Conservation (phyloP, 768 basidiomycete species). For the Coprinopsis strossmayeri region DNA sequence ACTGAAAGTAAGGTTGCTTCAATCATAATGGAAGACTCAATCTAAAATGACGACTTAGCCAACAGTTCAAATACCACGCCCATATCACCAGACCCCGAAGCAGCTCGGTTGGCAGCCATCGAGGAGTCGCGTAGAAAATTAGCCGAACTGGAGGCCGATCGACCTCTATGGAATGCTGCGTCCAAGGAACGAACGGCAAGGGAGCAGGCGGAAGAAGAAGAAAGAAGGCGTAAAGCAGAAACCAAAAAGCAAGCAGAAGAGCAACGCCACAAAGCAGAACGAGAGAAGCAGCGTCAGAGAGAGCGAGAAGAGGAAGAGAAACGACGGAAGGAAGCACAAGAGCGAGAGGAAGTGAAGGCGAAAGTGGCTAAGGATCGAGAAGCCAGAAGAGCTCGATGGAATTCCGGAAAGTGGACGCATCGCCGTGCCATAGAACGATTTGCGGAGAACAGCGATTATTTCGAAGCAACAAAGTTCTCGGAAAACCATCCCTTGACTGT, state of each 20-base stretch:
- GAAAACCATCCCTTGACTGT: slow-evolving; percentile 46
- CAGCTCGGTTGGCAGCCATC: slow-evolving; percentile 35
- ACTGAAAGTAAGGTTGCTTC: slow-evolving; percentile 17
- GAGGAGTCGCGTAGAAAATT: slow-evolving; percentile 63
- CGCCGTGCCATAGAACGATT: slow-evolving; percentile 69
- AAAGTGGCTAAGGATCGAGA: slow-evolving; percentile 21
- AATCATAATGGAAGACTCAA: too few relatives aligned
- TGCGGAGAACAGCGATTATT: slow-evolving; percentile 48
- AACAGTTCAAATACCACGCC: slow-evolving; percentile 30
- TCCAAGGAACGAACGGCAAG: slow-evolving; percentile 37
- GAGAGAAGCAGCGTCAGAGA: slow-evolving; percentile 13
- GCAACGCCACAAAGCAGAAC: slow-evolving; percentile 23
- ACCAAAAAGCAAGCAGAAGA: slow-evolving; percentile 20
- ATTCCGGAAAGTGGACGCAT: slow-evolving; percentile 54
- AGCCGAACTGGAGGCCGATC: slow-evolving; percentile 58
- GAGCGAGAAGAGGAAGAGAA: slow-evolving; percentile 16
- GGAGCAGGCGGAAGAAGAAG: slow-evolving; percentile 39
- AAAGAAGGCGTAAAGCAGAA: slow-evolving; percentile 28
- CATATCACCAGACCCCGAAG: slow-evolving; percentile 31
- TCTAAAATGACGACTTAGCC: too few relatives aligned
- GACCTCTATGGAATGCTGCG: slow-evolving; percentile 54
- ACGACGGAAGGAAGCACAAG: slow-evolving; percentile 16
- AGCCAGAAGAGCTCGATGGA: slow-evolving; percentile 49
- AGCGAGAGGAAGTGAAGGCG: slow-evolving; percentile 17
- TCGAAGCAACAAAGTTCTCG: slow-evolving; percentile 56